These are phyloP conservation scores for Candida gigantensis DNA, from an alignment of 1,139 yeast species.

Conservation along the genomic window DNA sequence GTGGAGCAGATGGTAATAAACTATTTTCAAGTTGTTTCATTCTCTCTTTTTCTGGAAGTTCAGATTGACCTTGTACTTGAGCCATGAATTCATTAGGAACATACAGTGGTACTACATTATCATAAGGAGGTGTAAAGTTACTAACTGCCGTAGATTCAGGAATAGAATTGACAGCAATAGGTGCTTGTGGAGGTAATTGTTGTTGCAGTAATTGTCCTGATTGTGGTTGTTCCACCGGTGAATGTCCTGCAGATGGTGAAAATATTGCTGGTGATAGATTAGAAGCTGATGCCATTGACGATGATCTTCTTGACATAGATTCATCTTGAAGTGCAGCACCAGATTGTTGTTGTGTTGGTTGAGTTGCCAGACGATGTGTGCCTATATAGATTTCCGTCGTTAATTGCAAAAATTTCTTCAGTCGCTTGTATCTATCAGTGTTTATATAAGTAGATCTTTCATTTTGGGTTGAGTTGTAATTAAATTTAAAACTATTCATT, in stretches of 20 bases:
- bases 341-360: constrained; percentile 9
- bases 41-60: constrained; percentile 54
- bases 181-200: too few relatives aligned
- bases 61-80: constrained; percentile 16
- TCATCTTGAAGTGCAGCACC: constrained; percentile 8
- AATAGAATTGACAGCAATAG: constrained; percentile 15
- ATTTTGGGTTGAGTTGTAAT: constrained; percentile 27
- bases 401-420: constrained; percentile 74
- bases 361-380: constrained; percentile 53
- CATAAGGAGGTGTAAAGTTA: constrained; percentile 23
- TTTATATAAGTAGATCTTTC: constrained; percentile 59
- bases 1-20: constrained; percentile 64
- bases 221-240: constrained; percentile 6
- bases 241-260: constrained; percentile 7
- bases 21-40: constrained; percentile 55
- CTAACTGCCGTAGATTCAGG: constrained; percentile 19
- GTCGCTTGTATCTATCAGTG: constrained; percentile 73
- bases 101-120: constrained; percentile 27
- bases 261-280: constrained; percentile 18
- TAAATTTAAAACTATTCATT: constrained; percentile 29
- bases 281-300: constrained; percentile 18
- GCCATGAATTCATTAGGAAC: constrained; percentile 8
- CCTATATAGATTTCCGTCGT: constrained; percentile 82
- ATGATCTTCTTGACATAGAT: constrained; percentile 23
- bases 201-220: too few relatives aligned